Conservation (phyloP, 352 stramenopile genomes). For the Phytophthora vignae region DNA sequence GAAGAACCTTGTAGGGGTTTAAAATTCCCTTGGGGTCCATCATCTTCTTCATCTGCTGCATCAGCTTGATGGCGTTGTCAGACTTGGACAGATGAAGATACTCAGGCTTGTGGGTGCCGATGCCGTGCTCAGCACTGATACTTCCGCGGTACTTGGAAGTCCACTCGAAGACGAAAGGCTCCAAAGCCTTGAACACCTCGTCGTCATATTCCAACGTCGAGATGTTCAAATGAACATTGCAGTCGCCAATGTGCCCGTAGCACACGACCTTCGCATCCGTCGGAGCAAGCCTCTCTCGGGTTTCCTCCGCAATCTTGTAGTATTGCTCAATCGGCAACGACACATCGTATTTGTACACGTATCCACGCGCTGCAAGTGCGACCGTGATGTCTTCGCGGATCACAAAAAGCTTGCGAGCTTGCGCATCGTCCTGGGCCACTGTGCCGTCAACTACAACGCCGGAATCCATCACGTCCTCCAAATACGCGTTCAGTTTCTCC, state of each 20-base stretch:
- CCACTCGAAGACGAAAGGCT: conserved; percentile 87
- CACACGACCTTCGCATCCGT: conserved; percentile 74
- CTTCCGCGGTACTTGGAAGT: conserved; percentile 90
- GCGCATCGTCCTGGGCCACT: conserved; percentile 91
- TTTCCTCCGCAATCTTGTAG: conserved; percentile 91
- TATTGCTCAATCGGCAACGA: conserved; percentile 94
- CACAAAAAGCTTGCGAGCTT: conserved; percentile 92
- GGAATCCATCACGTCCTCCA: conserved; percentile 73
- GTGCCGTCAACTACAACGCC: conserved; percentile 88
- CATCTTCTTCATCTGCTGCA: conserved; percentile 93
- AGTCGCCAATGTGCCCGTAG: conserved; percentile 96
- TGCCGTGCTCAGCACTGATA: conserved; percentile 98
- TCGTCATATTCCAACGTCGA: conserved; percentile 78
- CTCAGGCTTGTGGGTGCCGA: conserved; percentile 95
- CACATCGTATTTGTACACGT: conserved; percentile 83
- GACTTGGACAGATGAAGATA: conserved; percentile 91
- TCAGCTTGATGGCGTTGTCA: conserved; percentile 83
- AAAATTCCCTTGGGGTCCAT: conserved; percentile 97
- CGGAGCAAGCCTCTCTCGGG: conserved; percentile 56
- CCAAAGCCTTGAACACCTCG: conserved; percentile 65
- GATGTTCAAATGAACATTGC: conserved; percentile 98
- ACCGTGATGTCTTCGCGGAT: conserved; percentile 95
- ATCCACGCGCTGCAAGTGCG: conserved; percentile 75
- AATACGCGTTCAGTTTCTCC: conserved; percentile 88
- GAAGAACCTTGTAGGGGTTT: conserved; percentile 98